These are phyloP conservation scores for Daedaleopsis sinensis DNA, from an alignment of 768 basidiomycete genomes.

Conservation along the genomic window DNA sequence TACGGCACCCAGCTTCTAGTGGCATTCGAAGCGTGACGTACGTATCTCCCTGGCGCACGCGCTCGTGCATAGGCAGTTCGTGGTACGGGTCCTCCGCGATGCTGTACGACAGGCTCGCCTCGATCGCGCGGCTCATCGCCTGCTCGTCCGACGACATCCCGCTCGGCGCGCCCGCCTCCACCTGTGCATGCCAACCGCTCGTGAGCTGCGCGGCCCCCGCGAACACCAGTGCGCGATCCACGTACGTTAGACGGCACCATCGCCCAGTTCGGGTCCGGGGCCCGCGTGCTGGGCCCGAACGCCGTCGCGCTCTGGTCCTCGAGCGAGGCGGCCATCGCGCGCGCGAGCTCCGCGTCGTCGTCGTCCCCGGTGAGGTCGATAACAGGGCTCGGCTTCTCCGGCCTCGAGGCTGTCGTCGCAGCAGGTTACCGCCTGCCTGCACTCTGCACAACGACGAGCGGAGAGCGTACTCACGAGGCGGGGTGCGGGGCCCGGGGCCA, in stretches of 20 bases:
- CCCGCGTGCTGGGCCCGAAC: conserved; percentile 63
- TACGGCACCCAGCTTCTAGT: not conserved
- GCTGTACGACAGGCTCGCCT: conserved; percentile 60
- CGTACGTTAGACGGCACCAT: conserved; percentile 69
- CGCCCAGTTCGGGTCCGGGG: conserved; percentile 69
- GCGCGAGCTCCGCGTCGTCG: conserved; percentile 49
- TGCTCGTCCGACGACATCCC: conserved; percentile 59
- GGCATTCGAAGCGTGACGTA: conserved; percentile 33
- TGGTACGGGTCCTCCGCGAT: conserved; percentile 50
- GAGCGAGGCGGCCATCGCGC: conserved; percentile 58
- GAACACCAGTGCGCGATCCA: not conserved
- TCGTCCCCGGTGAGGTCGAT: conserved; percentile 69
- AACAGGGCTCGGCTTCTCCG: conserved; percentile 26
- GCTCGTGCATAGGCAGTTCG: conserved; percentile 52
- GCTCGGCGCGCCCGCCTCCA: conserved; percentile 30
- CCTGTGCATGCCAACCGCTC: conserved; percentile 28
- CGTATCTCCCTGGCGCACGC: conserved; percentile 60
- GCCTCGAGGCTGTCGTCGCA: conserved; percentile 31
- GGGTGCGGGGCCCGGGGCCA: conserved; percentile 29
- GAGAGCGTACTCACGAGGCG: conserved; percentile 28
- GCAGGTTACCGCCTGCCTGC: no score
- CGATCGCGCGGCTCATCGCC: conserved; percentile 67
- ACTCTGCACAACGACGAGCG: not conserved
- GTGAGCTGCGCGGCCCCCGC: not conserved
- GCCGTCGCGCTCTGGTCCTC: conserved; percentile 42